Base-by-base conservation (phyloP, 2,329 filamentous ascomycete genomes). In the Microthyrium microscopicum region DNA sequence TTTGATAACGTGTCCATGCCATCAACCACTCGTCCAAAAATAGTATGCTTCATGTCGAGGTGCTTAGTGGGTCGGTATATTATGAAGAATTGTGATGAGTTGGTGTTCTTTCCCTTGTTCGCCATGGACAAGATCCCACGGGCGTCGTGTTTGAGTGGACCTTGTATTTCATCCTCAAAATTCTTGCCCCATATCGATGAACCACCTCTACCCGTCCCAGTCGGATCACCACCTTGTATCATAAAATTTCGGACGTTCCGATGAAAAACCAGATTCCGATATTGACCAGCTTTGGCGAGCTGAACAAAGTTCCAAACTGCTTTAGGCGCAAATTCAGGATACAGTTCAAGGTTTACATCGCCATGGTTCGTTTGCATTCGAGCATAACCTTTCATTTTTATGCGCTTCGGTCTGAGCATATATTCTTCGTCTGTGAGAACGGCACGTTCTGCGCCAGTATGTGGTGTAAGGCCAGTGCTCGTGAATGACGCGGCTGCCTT, bases 31-130 rank as follows among this genome's bases (percentile, higher is more conserved):
- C 74, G 73, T 2, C 77, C 89, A 47, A 98, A 98, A 26, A 98
- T 80, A n/a, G 89, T 95, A 56, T 98, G 89, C 50, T 98, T 98
- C 39, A 77, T 70, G 54, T 98, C 83, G 1, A 98, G 68, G 57
- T 98, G 89, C 41, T 78, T 75, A 0, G 77, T 72, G 1, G 79
- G 65, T 32, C 82, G 76, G 54, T 98, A 98, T 0, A 78, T 81
- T 49, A 98, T 79, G 62, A 95, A 98, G 55, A 77, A 98, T 55
- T 98, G 89, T 44, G 73, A 82, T 6, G 81, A 89, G 56, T 98
- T 98, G 16, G 87, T 95, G 50, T 94, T 87, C 50, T 94, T 94
- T 38, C 89, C 89, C 52, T 98, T 98, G 56, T 98, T 98, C 26
- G 89, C 89, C 89, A 98, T 98, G 44, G 77, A 84, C 18, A 91